Percentiles rank a stretch among this genome's conserved stretches.
These are phyloP conservation scores for Wallacemonas collosoma DNA, from an alignment of 208 protist genomes.

Conservation along the genomic window DNA sequence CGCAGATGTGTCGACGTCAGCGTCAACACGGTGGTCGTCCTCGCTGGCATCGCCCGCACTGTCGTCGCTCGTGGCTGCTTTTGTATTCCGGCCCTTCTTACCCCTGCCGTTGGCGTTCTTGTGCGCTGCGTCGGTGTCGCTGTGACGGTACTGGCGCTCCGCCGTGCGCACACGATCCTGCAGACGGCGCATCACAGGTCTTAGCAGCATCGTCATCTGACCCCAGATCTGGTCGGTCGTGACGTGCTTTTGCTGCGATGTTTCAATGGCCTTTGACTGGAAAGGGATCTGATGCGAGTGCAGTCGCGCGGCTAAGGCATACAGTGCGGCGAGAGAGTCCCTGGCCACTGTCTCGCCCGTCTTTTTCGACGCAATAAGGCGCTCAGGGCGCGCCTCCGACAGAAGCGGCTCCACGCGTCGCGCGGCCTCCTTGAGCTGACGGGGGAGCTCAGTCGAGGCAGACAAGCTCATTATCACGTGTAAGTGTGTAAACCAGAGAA, in stretches of 20 bases:
- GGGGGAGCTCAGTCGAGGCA: constrained; percentile 29
- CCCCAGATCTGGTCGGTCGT: constrained; percentile 90
- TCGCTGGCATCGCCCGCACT: constrained; percentile 10
- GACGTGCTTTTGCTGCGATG: constrained; percentile 53
- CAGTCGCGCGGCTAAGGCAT: constrained; percentile 70
- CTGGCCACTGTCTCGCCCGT: constrained; percentile 39
- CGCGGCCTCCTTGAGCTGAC: constrained; percentile 24
- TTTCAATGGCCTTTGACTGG: constrained; percentile 61
- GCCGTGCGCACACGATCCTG: constrained; percentile 60
- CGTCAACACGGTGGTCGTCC: constrained; percentile 1
- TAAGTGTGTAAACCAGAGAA: constrained; percentile 1
- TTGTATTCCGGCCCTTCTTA: not conserved
- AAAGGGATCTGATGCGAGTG: constrained; percentile 74
- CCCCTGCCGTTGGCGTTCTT: not conserved
- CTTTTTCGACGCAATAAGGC: constrained; percentile 48
- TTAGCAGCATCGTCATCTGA: constrained; percentile 78
- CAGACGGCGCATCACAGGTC: constrained; percentile 78
- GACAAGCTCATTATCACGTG: constrained; percentile 9
- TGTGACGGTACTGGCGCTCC: constrained; percentile 41
- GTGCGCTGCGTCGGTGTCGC: not conserved
- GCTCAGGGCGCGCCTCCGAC: constrained; percentile 32
- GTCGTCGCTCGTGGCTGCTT: constrained; percentile 3
- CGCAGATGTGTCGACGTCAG: constrained; percentile 39
- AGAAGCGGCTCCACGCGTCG: constrained; percentile 21
- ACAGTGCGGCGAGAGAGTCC: constrained; percentile 74